Evolutionary conservation across 2,329 filamentous ascomycete species (phyloP), one percentile per base, ranked within the genome.

Genomic region (Westerdykella ornata): DNA sequence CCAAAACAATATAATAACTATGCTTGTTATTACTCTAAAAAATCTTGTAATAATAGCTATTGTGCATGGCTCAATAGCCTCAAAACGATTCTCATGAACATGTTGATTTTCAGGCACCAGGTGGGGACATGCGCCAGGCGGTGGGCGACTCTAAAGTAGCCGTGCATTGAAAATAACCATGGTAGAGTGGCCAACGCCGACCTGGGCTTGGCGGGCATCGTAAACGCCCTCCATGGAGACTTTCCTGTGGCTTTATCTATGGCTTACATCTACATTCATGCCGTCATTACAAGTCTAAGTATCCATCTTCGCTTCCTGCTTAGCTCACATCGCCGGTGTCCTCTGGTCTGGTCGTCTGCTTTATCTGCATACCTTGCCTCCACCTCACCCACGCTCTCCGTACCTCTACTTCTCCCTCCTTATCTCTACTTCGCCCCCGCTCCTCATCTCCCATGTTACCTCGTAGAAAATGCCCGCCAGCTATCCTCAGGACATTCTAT

Each of bases 361-460:
- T 22, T 22, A 22, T 32, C 30, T 12, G 13, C 12, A n/a, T 13
- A n/a, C 30, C 30, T 32, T 32, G 20, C n/a, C 13, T 33, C 34
- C 33, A 8, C 28, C 22, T 15, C 34, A 31, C 20, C 9, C 30
- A 18, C 41, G 4, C 17, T 33, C 22, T 30, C 38, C 17, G n/a
- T 8, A 15, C 14, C 42, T 44, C 34, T 48, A 35, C n/a, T 35
- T 81, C 96, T 54, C 70, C 81, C 55, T 74, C 74, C 35, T 32
- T n/a, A 13, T 12, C 30, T 32, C 13, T 12, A n/a, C 72, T 78
- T 13, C 63, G 72, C 43, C 70, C 76, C 29, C 30, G 13, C 30
- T 16, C 30, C 30, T 22, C 20, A 22, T 22, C 20, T 22, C 20
- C 20, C 20, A 9, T 22, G 20, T 22, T 22, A 22, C 20, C 20